Evolutionary conservation across 352 stramenopile species (phyloP).

Genomic region (Phytophthora chlamydospora): DNA sequence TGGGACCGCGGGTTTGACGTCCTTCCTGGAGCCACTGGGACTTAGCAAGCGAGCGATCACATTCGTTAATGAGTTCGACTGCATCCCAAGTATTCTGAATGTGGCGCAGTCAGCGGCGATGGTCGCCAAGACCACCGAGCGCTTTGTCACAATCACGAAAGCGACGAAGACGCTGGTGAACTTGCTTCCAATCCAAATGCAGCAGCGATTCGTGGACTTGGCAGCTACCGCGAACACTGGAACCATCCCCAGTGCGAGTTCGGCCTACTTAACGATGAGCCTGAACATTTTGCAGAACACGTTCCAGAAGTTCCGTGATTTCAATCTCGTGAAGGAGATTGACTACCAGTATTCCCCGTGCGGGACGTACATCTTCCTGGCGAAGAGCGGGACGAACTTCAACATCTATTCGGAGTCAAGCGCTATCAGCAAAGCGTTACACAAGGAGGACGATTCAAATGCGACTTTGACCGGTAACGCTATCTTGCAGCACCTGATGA

Average conservation of each 20-base stretch:
- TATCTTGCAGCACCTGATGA: constrained; percentile 87
- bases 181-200: constrained; percentile 75
- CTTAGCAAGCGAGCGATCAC: constrained; percentile 66
- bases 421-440: constrained; percentile 47
- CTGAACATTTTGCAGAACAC: constrained; percentile 80
- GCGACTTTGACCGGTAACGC: constrained; percentile 72
- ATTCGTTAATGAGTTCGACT: constrained; percentile 89
- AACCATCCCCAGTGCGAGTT: constrained; percentile 46
- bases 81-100: constrained; percentile 86
- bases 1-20: constrained; percentile 48
- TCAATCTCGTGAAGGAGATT: constrained; percentile 78
- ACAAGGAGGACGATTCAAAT: constrained; percentile 52
- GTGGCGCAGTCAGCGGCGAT: constrained; percentile 78
- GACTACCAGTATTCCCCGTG: constrained; percentile 81
- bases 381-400: constrained; percentile 59
- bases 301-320: constrained; percentile 81
- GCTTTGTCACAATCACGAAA: constrained; percentile 82
- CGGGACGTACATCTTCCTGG: constrained; percentile 80
- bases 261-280: constrained; percentile 83
- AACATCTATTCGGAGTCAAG: constrained; percentile 54
- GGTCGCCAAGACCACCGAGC: constrained; percentile 80
- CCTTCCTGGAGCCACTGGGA: constrained; percentile 58
- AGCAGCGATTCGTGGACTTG: constrained; percentile 63
- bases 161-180: constrained; percentile 77
- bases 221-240: constrained; percentile 35